Conservation (phyloP, 148 eudicot genomes). For the Fagopyrum tataricum region DNA sequence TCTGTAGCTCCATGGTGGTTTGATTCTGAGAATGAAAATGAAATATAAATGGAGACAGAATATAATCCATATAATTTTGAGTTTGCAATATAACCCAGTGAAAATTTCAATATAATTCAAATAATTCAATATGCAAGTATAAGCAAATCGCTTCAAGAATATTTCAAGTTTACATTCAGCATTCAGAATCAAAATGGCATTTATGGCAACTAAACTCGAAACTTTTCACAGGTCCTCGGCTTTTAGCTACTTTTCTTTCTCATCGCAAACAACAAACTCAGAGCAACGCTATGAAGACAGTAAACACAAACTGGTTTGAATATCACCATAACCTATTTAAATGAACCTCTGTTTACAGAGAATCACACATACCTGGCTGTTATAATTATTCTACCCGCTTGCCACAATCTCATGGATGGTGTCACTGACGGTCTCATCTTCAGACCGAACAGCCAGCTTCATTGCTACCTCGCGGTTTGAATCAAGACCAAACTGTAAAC, state of each 20-base stretch:
- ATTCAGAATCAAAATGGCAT: slow-evolving; percentile 9
- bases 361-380: background rate
- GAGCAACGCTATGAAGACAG: background rate
- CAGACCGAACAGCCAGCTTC: slow-evolving; percentile 94
- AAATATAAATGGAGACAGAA: background rate
- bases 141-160: background rate
- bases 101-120: background rate
- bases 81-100: background rate
- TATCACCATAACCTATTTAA: background rate
- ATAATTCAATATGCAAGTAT: background rate
- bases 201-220: background rate
- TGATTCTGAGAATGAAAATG: background rate
- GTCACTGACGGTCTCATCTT: slow-evolving; percentile 83
- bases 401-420: slow-evolving; percentile 92
- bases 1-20: background rate
- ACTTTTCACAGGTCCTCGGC: background rate
- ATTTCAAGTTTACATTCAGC: background rate
- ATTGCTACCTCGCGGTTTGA: slow-evolving; percentile 82
- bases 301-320: too few relatives aligned
- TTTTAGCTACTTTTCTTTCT: background rate
- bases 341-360: slow-evolving; percentile 12
- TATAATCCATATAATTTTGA: too few relatives aligned
- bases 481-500: slow-evolving; percentile 80
- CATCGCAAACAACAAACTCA: background rate
- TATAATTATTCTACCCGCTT: slow-evolving; percentile 42